These are phyloP conservation scores for Penicillium bialowiezense DNA, from an alignment of 495 filamentous ascomycete species.

Conservation along the genomic window DNA sequence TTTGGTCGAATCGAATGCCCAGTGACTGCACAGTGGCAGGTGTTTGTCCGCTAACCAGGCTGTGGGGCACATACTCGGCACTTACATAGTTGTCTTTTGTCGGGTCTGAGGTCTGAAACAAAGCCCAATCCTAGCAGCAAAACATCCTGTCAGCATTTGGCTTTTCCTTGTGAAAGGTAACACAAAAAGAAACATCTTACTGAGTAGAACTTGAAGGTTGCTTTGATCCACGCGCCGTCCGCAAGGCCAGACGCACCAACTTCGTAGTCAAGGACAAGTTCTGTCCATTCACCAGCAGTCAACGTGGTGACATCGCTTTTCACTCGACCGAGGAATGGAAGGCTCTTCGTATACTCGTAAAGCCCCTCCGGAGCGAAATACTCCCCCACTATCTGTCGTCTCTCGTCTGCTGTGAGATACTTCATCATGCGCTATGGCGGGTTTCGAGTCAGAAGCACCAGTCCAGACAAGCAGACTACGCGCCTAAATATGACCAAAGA, in stretches of 20 bases:
- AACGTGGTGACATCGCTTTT: conserved; percentile 14
- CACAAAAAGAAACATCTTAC: not conserved
- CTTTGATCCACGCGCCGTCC: conserved; percentile 29
- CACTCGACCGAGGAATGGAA: conserved; percentile 20
- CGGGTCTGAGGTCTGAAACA: conserved; percentile 24
- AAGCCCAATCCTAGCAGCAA: conserved; percentile 16
- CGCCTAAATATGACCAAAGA: too few relatives aligned
- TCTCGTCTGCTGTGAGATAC: not conserved
- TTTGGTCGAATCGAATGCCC: conserved; percentile 19
- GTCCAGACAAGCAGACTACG: too few relatives aligned
- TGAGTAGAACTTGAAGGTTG: conserved; percentile 30
- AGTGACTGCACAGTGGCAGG: conserved; percentile 20
- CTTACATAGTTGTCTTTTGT: conserved; percentile 24
- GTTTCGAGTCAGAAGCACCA: too few relatives aligned
- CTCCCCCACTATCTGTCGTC: conserved; percentile 6
- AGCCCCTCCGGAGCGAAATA: conserved; percentile 22
- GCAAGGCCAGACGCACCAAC: conserved; percentile 24
- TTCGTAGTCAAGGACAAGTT: conserved; percentile 19
- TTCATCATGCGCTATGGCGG: too few relatives aligned
- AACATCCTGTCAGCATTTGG: not conserved
- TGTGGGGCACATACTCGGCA: conserved; percentile 18
- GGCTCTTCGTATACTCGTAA: conserved; percentile 21
- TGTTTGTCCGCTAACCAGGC: conserved; percentile 8
- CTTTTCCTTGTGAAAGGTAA: not conserved
- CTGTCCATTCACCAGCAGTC: conserved; percentile 23